These are phyloP conservation scores for Poa annua DNA, from an alignment of 176 grass and related monocot genomes.

Conservation along the genomic window DNA sequence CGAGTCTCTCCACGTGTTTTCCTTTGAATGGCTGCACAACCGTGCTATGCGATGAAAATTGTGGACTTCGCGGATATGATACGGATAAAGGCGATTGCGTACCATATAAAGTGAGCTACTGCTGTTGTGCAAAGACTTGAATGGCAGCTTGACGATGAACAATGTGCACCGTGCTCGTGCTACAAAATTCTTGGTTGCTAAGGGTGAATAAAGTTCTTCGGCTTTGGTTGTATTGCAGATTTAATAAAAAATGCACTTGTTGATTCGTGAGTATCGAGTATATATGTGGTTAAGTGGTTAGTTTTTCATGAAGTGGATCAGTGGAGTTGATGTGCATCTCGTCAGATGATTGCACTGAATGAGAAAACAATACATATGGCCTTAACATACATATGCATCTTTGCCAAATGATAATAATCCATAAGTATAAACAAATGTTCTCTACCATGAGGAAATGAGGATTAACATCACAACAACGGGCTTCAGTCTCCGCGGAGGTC, in stretches of 20 bases:
- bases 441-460: too few relatives aligned
- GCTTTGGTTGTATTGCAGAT: not conserved
- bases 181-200: not conserved
- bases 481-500: too few relatives aligned
- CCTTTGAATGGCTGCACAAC: not conserved
- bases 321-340: not conserved
- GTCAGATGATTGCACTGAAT: not conserved
- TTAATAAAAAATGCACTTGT: not conserved
- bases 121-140: not conserved
- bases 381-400: too few relatives aligned
- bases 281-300: not conserved
- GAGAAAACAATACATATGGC: not conserved
- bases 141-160: not conserved
- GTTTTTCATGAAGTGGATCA: too few relatives aligned
- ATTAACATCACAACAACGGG: too few relatives aligned
- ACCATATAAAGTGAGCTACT: not conserved
- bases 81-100: not conserved
- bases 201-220: not conserved
- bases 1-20: not conserved
- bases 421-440: too few relatives aligned
- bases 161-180: not conserved
- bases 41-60: not conserved
- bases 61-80: not conserved
- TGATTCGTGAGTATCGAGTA: not conserved
- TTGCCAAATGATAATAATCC: too few relatives aligned